Base-by-base conservation (phyloP, 164 flowering plant genomes). In the Chimonanthus salicifolius region DNA sequence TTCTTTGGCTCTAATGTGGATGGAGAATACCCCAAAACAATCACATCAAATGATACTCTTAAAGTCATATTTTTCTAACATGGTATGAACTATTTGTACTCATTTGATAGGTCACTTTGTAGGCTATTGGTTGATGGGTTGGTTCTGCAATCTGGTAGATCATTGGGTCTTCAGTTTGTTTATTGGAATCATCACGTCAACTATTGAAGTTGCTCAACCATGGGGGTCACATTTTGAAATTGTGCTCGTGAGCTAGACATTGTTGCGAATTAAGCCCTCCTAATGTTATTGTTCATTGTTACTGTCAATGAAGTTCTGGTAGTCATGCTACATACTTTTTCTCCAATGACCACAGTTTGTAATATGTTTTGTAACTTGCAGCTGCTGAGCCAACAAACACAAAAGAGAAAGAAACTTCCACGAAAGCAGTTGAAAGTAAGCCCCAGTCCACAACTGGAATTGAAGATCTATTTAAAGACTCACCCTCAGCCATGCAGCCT, bases 391-490 rank as follows among this genome's bases (percentile, higher is more conserved):
- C 82, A 73, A 73, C 82, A 76, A 79, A 89, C 67, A 71, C 83
- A 74, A 72, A 87, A 62, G 92, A 86, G 71, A 89, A 82, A 82
- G 69, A 73, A 74, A 77, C 49, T 71, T 48, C 82, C 5, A 66
- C 81, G 46, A 85, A 83, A 69, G 67, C 86, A 65, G 86, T 72
- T 68, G 90, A 87, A 71, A 85, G 71, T 72, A 85, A 51, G 68
- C 69, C 81, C 21, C 86, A 80, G 33, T 63, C 94, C 6, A 64
- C 81, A 47, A 69, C 94, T 74, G 89, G 87, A 73, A 80, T 89
- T 79, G 97, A 91, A 81, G 91, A 89, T 74, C 82, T 92, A 8
- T 89, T 94, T 81, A 85, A 81, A 71, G 91, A 89, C 78, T 70
- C 88, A 5, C 81, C 97, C 58, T 45, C 75, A 54, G 70, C 47